A percentile compares a stretch with the other conserved stretches of the same genome.
These are phyloP conservation scores for Physcomitrium patens DNA, from an alignment of 225 moss, liverwort and hornwort genomes.

Conservation along the genomic window DNA sequence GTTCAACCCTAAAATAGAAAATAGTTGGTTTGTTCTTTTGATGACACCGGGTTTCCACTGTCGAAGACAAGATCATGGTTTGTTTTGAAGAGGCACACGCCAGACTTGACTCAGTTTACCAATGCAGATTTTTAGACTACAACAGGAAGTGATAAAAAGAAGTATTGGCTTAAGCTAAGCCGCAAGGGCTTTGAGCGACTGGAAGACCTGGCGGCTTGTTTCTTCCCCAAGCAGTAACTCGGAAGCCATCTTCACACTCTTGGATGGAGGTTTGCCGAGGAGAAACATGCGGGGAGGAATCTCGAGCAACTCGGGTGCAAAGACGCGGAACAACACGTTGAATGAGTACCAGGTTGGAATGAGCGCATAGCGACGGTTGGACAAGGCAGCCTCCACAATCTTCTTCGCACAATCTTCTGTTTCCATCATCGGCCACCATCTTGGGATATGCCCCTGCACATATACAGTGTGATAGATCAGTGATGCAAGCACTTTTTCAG, in stretches of 20 bases:
- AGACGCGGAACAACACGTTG: conserved; percentile 34
- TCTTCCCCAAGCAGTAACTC: conserved; percentile 41
- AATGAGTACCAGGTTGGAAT: conserved; percentile 44
- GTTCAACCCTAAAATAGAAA: no score
- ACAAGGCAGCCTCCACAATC: conserved; percentile 48
- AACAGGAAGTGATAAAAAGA: no score
- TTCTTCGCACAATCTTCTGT: conserved; percentile 38
- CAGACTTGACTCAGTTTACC: no score
- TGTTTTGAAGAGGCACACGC: no score
- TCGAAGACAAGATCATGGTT: no score
- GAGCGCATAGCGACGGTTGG: conserved; percentile 29
- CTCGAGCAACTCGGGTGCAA: conserved; percentile 45
- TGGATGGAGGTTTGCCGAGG: conserved; percentile 44
- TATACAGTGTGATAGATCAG: background rate
- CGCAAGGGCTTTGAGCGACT: conserved; percentile 35
- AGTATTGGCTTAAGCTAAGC: background rate
- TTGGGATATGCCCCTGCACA: conserved; percentile 50
- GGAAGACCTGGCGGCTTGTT: conserved; percentile 25
- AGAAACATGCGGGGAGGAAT: conserved; percentile 44
- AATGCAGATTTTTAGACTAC: no score
- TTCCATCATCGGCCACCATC: conserved; percentile 56
- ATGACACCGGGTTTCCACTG: no score
- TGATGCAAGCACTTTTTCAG: no score
- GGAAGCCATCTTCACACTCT: conserved; percentile 14
- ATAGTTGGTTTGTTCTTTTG: no score